These are phyloP conservation scores for Stylonectria norvegica DNA, from an alignment of 2,329 filamentous ascomycete species.

Conservation along the genomic window DNA sequence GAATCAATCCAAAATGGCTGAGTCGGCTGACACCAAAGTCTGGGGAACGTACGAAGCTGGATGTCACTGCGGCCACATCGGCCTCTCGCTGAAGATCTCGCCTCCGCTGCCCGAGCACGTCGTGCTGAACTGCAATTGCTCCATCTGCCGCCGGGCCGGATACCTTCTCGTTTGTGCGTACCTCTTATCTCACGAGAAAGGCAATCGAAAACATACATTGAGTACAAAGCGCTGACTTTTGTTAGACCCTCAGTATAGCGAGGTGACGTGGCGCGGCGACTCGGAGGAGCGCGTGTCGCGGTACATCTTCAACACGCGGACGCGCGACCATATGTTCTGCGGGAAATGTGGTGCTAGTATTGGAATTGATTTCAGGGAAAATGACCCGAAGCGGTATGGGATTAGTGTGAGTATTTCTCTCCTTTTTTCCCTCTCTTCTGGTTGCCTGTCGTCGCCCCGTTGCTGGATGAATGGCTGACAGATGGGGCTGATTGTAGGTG, in stretches of 20 bases:
- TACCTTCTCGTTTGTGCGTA: constrained; percentile 48
- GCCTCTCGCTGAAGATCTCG: constrained; percentile 46
- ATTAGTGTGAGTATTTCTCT: constrained; percentile 37
- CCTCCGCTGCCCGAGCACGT: constrained; percentile 45
- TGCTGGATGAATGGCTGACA: no score
- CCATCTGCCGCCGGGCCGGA: constrained; percentile 48
- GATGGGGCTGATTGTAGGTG: constrained; percentile 27
- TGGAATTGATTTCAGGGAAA: constrained; percentile 42
- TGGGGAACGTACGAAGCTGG: constrained; percentile 44
- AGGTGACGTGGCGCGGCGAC: constrained; percentile 43
- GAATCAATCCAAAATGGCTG: constrained; percentile 11
- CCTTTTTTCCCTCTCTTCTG: no score
- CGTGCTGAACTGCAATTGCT: constrained; percentile 52
- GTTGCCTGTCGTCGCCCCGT: no score
- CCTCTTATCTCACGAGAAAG: background rate
- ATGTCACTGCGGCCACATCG: constrained; percentile 52
- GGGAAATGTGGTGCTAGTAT: constrained; percentile 45
- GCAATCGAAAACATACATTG: no score
- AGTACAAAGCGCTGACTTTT: constrained; percentile 2
- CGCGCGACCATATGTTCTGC: constrained; percentile 48
- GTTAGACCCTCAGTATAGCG: constrained; percentile 37
- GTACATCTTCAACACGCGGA: constrained; percentile 44
- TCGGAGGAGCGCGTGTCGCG: constrained; percentile 27
- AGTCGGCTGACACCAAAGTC: constrained; percentile 13
- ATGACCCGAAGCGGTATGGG: constrained; percentile 34